Percentiles rank a stretch among this genome's conserved stretches.
These are phyloP conservation scores for Diutina neorugosa DNA, from an alignment of 1,139 yeast genomes.

Conservation along the genomic window DNA sequence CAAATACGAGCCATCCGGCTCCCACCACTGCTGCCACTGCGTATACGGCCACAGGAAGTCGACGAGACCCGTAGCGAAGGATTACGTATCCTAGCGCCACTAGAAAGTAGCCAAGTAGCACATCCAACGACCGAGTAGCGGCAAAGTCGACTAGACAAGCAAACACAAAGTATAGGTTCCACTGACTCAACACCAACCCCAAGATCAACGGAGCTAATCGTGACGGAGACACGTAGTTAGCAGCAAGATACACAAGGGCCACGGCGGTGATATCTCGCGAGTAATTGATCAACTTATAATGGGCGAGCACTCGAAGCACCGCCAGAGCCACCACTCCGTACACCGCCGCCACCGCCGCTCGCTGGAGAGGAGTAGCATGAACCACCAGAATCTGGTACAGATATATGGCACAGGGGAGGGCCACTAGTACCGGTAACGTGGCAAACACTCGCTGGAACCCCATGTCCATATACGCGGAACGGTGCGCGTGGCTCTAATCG, in stretches of 20 bases:
- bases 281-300: slow-evolving; percentile 7
- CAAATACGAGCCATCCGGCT: not conserved
- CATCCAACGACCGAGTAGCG: slow-evolving; percentile 2
- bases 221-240: slow-evolving; percentile 7
- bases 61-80: not conserved
- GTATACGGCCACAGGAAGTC: not conserved
- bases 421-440: slow-evolving; percentile 9
- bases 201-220: slow-evolving; percentile 6
- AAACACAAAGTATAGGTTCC: slow-evolving; percentile 8
- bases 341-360: slow-evolving; percentile 2
- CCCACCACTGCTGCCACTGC: not conserved
- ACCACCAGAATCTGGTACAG: slow-evolving; percentile 8
- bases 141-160: slow-evolving; percentile 8
- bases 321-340: slow-evolving; percentile 8
- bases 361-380: slow-evolving; percentile 6
- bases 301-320: slow-evolving; percentile 4
- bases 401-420: slow-evolving; percentile 4
- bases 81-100: slow-evolving; percentile 1
- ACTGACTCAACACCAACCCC: slow-evolving; percentile 7
- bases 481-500: not conserved
- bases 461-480: not conserved
- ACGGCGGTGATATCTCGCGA: slow-evolving; percentile 9
- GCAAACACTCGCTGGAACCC: slow-evolving; percentile 1
- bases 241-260: slow-evolving; percentile 8
- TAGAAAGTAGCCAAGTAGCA: slow-evolving; percentile 6